Evolutionary conservation across 768 basidiomycete species (phyloP).

Genomic region (Naematelia encephala): DNA sequence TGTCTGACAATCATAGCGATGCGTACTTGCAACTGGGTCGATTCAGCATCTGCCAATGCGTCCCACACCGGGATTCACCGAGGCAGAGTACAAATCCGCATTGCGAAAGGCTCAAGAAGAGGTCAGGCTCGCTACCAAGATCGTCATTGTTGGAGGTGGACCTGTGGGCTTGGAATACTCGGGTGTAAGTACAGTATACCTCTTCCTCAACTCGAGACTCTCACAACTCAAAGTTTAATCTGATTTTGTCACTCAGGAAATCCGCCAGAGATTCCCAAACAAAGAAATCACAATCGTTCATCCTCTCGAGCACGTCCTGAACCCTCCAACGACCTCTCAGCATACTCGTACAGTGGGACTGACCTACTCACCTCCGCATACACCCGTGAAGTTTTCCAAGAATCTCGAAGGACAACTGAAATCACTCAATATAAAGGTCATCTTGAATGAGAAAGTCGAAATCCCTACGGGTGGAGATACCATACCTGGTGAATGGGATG

Average conservation of each 20-base stretch:
- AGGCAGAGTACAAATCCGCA: slow-evolving; percentile 9
- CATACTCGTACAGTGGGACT: not conserved
- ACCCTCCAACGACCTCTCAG: slow-evolving; percentile 14
- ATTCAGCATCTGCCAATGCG: slow-evolving; percentile 43
- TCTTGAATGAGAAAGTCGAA: slow-evolving; percentile 29
- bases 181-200: slow-evolving; percentile 39
- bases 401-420: slow-evolving; percentile 29
- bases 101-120: slow-evolving; percentile 54
- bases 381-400: slow-evolving; percentile 29
- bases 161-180: slow-evolving; percentile 61
- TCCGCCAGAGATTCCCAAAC: slow-evolving; percentile 27
- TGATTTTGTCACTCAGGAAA: slow-evolving; percentile 22
- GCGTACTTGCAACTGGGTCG: slow-evolving; percentile 46
- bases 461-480: slow-evolving; percentile 15
- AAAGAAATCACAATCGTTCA: slow-evolving; percentile 44
- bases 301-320: slow-evolving; percentile 19
- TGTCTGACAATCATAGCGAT: slow-evolving; percentile 26
- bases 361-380: slow-evolving; percentile 20
- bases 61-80: slow-evolving; percentile 20
- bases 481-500: slow-evolving; percentile 25
- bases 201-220: not conserved
- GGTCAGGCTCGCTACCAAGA: slow-evolving; percentile 56
- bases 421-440: slow-evolving; percentile 30
- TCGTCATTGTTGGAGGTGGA: slow-evolving; percentile 69
- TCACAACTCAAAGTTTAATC: no score